Base-by-base conservation (phyloP, 768 basidiomycete genomes). In the Psilocybe tampanensis region DNA sequence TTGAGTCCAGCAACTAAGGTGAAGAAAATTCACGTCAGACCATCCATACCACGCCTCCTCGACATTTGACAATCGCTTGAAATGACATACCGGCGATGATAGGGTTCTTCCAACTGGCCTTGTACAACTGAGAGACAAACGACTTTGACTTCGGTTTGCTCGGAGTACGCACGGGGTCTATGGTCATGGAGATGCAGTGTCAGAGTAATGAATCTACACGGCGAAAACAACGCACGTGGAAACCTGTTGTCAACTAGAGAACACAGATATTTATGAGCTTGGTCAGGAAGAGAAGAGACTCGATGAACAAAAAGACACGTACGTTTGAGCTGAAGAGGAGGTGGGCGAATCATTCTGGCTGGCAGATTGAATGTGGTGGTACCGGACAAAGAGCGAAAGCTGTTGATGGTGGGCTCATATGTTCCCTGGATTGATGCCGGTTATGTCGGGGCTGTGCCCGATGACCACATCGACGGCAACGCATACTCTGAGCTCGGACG, bases 261-360 rank as follows among this genome's bases (percentile, higher is more conserved):
- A 39, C 24, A 21, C 17, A 47, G 47, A 52, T 23, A 52, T 36
- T 45, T 42, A 32, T 47, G 52, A 8, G 36, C 36, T n/a, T 8
- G 15, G 29, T 22, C 33, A 54, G 24, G 13, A 22, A 54, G 13
- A 18, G 29, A 39, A 55, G n/a, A 32, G 17, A 15, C 26, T 53
- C 22, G 21, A 51, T 24, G 36, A 15, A 36, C 17, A 8, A 49
- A 9, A 29, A 42, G 26, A 15, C 15, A 69, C 73, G 52, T 54
- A 77, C 76, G 68, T 60, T 76, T 72, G 54, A 80, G 71, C 56
- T 75, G 72, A 55, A 78, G 74, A 44, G 75, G 74, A 63, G 74
- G 73, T 57, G 78, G 76, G 58, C 74, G 76, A 62, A 71, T 71
- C 72, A 72, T 72, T 69, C 68, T 70, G 68, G 61, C 68, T 69